A percentile compares a stretch with the other conserved stretches of the same genome.
Evolutionary conservation across 345 rosid genomes (phyloP).

Genomic region (Iberis pinnata): DNA sequence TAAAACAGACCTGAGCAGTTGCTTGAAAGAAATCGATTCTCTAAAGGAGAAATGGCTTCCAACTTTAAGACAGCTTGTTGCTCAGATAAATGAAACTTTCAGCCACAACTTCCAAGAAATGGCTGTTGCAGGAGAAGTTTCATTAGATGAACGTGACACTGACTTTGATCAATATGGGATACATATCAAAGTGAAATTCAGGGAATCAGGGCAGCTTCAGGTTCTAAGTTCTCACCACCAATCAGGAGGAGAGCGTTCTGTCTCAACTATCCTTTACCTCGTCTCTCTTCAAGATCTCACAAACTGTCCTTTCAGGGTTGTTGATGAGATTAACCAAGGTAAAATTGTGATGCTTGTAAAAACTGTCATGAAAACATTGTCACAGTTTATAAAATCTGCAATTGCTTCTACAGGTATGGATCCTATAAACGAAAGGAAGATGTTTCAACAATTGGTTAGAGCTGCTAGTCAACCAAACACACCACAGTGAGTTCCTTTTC

Average conservation of each 20-base stretch:
- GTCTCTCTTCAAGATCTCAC: slow-evolving; percentile 97
- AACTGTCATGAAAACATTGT: not conserved
- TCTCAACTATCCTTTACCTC: slow-evolving; percentile 90
- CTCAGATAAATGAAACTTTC: slow-evolving; percentile 74
- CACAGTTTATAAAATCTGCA: not conserved
- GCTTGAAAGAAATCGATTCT: slow-evolving; percentile 57
- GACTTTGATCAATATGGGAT: slow-evolving; percentile 88
- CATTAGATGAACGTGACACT: slow-evolving; percentile 68
- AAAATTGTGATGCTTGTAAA: too few species aligned
- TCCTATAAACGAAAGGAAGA: slow-evolving; percentile 89
- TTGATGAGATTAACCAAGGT: slow-evolving; percentile 99
- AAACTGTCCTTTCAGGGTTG: slow-evolving; percentile 92
- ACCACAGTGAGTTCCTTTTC: slow-evolving; percentile 54
- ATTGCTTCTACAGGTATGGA: slow-evolving; percentile 66
- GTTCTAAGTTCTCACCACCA: slow-evolving; percentile 95
- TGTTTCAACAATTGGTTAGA: slow-evolving; percentile 95
- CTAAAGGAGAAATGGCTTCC: slow-evolving; percentile 90
- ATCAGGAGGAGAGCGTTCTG: slow-evolving; percentile 97
- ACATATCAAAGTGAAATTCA: slow-evolving; percentile 86
- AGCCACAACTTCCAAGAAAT: slow-evolving; percentile 86
- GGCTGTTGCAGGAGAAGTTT: slow-evolving; percentile 97
- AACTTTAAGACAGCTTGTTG: slow-evolving; percentile 72
- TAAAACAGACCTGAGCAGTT: slow-evolving; percentile 39
- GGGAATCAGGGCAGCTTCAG: slow-evolving; percentile 80
- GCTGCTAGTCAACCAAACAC: slow-evolving; percentile 92